phyloP scores from a whole-genome alignment of 345 rosid genomes.

The Citrus australasica region DNA sequence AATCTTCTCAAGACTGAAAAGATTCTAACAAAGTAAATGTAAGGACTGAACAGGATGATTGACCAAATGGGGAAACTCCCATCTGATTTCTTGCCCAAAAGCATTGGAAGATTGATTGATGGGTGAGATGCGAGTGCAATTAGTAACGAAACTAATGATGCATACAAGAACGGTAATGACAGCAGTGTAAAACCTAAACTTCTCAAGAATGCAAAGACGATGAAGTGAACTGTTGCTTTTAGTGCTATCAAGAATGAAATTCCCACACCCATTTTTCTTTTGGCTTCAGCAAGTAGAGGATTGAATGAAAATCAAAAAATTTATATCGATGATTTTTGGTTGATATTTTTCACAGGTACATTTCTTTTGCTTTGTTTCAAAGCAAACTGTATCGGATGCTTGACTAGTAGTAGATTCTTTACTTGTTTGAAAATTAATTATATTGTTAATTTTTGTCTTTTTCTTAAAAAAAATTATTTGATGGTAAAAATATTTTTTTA shows the following conservation, averaged over 20 bases:
- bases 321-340: background rate
- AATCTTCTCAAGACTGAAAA: constrained; percentile 43
- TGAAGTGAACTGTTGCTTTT: constrained; percentile 32
- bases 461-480: no score
- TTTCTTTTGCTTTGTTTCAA: background rate
- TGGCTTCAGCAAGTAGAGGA: background rate
- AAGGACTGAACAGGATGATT: constrained; percentile 50
- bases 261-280: constrained; percentile 48
- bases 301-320: background rate
- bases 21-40: constrained; percentile 41
- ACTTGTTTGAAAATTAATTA: no score
- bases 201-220: constrained; percentile 27
- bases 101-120: constrained; percentile 43
- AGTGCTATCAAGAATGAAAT: constrained; percentile 38
- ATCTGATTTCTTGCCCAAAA: constrained; percentile 57
- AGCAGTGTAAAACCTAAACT: constrained; percentile 27
- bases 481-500: no score
- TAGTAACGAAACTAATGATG: constrained; percentile 38
- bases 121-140: constrained; percentile 45
- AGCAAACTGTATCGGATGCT: background rate
- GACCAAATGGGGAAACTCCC: constrained; percentile 68
- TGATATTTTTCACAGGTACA: background rate
- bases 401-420: no score
- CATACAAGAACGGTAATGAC: constrained; percentile 50
- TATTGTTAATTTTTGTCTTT: no score